Conservation (phyloP, 352 stramenopile species). For the Aphanomyces stellatus region DNA sequence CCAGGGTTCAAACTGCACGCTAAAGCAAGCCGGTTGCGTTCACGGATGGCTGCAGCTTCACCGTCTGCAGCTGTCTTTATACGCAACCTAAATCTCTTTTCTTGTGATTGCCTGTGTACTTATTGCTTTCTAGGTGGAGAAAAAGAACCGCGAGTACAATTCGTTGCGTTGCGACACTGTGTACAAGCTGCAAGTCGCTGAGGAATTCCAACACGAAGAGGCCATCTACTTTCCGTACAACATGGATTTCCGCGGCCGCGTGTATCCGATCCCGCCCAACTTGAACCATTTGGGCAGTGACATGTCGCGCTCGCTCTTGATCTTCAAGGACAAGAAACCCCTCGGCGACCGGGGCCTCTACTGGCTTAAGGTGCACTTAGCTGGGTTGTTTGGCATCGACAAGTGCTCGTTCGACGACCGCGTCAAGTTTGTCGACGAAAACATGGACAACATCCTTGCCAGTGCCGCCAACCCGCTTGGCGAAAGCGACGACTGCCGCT, state of each 20-base stretch:
- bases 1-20: constrained; percentile 80
- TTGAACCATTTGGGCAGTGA: constrained; percentile 98
- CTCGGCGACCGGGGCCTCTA: constrained; percentile 92
- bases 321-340: constrained; percentile 93
- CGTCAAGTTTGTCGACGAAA: constrained; percentile 89
- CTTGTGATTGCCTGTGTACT: too few species aligned
- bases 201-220: constrained; percentile 94
- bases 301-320: constrained; percentile 94
- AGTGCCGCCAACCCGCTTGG: constrained; percentile 87
- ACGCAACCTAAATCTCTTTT: background rate
- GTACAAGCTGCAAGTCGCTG: constrained; percentile 94
- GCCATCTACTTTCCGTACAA: constrained; percentile 99
- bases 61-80: constrained; percentile 2
- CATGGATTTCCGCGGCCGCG: constrained; percentile 97
- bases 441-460: constrained; percentile 91
- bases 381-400: constrained; percentile 80
- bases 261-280: constrained; percentile 98
- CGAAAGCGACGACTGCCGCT: constrained; percentile 52
- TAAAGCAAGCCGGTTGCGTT: constrained; percentile 30
- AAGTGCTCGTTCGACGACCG: constrained; percentile 97
- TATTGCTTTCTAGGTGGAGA: constrained; percentile 44
- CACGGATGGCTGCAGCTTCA: background rate
- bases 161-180: constrained; percentile 92
- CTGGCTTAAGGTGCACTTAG: constrained; percentile 99
- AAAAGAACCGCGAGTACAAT: constrained; percentile 85